Percentiles rank a stretch among this genome's conserved stretches.
Conservation (phyloP, 2,329 filamentous ascomycete species). For the Xylariaceae sp. region DNA sequence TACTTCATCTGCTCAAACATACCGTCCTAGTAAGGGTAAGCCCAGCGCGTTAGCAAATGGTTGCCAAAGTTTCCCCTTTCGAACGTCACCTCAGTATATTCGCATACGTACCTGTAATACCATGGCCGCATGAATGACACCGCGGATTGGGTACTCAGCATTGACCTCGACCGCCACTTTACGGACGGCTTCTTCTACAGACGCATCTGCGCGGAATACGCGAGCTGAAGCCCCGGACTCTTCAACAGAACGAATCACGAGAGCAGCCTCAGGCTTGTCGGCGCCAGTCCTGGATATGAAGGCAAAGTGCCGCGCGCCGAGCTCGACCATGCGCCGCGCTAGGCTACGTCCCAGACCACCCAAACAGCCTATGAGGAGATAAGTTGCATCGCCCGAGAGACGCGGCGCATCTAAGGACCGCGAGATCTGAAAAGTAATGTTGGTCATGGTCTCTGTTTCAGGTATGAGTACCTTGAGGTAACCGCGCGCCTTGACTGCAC, state of each 20-base stretch:
- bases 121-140: conserved; percentile 25
- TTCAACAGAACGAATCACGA: conserved; percentile 7
- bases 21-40: conserved; percentile 10
- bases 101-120: conserved; percentile 11
- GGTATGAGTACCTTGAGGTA: too few relatives aligned
- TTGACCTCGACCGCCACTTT: conserved; percentile 3
- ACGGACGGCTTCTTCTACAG: conserved; percentile 3
- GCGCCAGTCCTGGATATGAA: conserved; percentile 30
- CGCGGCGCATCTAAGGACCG: too few relatives aligned
- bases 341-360: conserved; percentile 32
- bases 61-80: too few relatives aligned
- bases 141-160: conserved; percentile 12
- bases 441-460: conserved; percentile 11
- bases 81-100: too few relatives aligned
- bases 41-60: too few relatives aligned
- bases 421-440: conserved; percentile 17
- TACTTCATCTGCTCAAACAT: conserved; percentile 2
- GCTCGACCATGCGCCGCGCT: conserved; percentile 29
- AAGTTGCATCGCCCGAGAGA: conserved; percentile 19
- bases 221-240: conserved; percentile 5
- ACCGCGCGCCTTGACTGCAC: too few relatives aligned
- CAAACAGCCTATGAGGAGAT: conserved; percentile 33
- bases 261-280: conserved; percentile 21
- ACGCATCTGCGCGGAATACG: conserved; percentile 9
- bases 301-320: conserved; percentile 26